These are phyloP conservation scores for Austroboletus eburneus DNA, from an alignment of 768 basidiomycete species.

Conservation along the genomic window DNA sequence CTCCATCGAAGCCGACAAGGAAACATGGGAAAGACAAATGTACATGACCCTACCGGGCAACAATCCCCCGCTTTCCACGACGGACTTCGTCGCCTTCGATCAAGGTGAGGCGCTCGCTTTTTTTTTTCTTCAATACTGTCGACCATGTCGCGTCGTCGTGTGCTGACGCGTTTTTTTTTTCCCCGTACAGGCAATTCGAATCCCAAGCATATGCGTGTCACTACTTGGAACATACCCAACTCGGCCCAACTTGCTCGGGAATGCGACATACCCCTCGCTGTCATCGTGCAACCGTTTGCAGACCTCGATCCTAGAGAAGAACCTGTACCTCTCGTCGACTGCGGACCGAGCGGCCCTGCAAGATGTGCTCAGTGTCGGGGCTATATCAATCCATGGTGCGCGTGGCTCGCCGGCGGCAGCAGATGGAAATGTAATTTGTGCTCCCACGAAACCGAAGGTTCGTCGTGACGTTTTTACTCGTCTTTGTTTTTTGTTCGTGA, in stretches of 20 bases:
- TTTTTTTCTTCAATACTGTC: not conserved
- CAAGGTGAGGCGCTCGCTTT: conserved; percentile 51
- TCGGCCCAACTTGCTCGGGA: conserved; percentile 75
- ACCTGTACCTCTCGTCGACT: conserved; percentile 71
- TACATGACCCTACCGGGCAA: conserved; percentile 60
- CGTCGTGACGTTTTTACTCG: conserved; percentile 22
- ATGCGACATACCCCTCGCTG: conserved; percentile 79
- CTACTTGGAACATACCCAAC: conserved; percentile 86
- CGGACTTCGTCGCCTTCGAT: conserved; percentile 86
- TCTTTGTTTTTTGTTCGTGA: conserved; percentile 4
- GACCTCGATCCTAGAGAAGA: conserved; percentile 77
- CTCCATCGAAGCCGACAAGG: conserved; percentile 72
- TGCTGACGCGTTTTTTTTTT: conserved; percentile 20
- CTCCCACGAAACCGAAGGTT: conserved; percentile 78
- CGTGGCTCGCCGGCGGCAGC: conserved; percentile 76
- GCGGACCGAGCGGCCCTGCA: conserved; percentile 68
- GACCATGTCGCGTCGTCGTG: not conserved
- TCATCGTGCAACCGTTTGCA: conserved; percentile 88
- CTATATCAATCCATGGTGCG: conserved; percentile 94
- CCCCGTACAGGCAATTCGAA: conserved; percentile 70
- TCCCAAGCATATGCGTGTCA: conserved; percentile 84
- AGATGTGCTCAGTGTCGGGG: conserved; percentile 82
- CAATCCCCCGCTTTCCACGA: conserved; percentile 79
- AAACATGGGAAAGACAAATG: conserved; percentile 67
- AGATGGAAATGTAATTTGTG: conserved; percentile 95